Evolutionary conservation across 2,329 filamentous ascomycete genomes (phyloP).

Genomic region (Ophiostoma novo-ulmi): DNA sequence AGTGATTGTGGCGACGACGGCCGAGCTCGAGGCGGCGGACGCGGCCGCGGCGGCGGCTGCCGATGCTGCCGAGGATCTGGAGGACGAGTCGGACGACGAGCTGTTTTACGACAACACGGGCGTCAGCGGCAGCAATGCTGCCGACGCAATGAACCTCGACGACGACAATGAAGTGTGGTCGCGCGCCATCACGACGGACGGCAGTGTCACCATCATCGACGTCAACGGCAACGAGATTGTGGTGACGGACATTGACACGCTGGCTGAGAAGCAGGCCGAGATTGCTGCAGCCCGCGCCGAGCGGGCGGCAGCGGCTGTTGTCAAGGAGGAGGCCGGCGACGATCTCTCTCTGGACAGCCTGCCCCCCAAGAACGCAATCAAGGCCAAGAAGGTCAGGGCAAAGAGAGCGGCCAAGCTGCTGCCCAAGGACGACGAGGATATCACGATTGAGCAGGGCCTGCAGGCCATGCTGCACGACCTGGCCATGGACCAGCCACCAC

Average conservation of each 20-base stretch:
- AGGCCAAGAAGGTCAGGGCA: conserved; percentile 21
- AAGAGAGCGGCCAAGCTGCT: conserved; percentile 32
- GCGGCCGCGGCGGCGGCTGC: conserved; percentile 29
- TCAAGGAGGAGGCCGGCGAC: conserved; percentile 26
- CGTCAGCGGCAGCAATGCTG: not conserved
- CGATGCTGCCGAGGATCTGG: conserved; percentile 27
- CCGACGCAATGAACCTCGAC: conserved; percentile 25
- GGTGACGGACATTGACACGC: conserved; percentile 37
- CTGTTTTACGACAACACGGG: conserved; percentile 29
- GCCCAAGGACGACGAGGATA: conserved; percentile 38
- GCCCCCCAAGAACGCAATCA: conserved; percentile 1
- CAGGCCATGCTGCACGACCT: conserved; percentile 42
- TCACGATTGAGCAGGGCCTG: conserved; percentile 39
- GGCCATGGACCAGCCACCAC: conserved; percentile 32
- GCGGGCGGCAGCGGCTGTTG: not conserved
- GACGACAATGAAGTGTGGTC: conserved; percentile 43
- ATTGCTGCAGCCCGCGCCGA: conserved; percentile 19
- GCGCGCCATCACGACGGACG: conserved; percentile 35
- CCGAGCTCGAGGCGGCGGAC: conserved; percentile 49
- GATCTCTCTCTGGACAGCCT: conserved; percentile 24
- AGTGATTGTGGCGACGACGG: conserved; percentile 52
- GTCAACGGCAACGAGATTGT: conserved; percentile 41
- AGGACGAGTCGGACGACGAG: conserved; percentile 28
- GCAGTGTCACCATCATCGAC: conserved; percentile 40
- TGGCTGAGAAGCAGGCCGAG: conserved; percentile 30